Conservation (phyloP, 2,329 filamentous ascomycete genomes). For the Incumbomyces lentus region DNA sequence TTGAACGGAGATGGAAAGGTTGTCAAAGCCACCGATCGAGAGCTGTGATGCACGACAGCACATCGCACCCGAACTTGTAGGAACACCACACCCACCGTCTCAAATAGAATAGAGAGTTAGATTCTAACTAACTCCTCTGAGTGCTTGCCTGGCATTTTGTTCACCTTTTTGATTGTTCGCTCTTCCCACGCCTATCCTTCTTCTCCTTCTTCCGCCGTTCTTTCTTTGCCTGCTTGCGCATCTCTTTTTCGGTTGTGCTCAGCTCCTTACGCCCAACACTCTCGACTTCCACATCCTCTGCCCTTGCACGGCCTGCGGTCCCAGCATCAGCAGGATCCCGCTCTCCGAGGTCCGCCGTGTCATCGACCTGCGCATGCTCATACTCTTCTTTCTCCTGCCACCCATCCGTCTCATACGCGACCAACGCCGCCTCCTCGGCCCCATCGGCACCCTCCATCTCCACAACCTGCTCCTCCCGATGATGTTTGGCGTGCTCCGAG, state of each 20-base stretch:
- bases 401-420: slow-evolving; percentile 6
- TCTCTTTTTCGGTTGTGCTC: slow-evolving; percentile 35
- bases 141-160: too few relatives aligned
- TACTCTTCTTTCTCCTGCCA: slow-evolving; percentile 19
- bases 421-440: background rate
- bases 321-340: slow-evolving; percentile 27
- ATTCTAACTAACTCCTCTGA: background rate
- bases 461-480: background rate
- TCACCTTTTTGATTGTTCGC: slow-evolving; percentile 3
- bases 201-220: slow-evolving; percentile 38
- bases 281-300: slow-evolving; percentile 18
- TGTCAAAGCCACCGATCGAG: slow-evolving; percentile 63
- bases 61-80: too few relatives aligned
- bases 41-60: slow-evolving; percentile 42
- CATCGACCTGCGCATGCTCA: slow-evolving; percentile 11
- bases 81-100: too few relatives aligned
- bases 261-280: slow-evolving; percentile 12
- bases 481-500: too few relatives aligned
- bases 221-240: slow-evolving; percentile 47
- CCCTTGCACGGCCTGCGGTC: slow-evolving; percentile 26
- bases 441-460: slow-evolving; percentile 1
- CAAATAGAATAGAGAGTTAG: background rate
- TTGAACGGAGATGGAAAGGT: slow-evolving; percentile 46
- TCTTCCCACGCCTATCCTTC: slow-evolving; percentile 20
- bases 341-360: slow-evolving; percentile 15